phyloP scores from a whole-genome alignment of 805 yeast genomes.

The Spathaspora boniae region DNA sequence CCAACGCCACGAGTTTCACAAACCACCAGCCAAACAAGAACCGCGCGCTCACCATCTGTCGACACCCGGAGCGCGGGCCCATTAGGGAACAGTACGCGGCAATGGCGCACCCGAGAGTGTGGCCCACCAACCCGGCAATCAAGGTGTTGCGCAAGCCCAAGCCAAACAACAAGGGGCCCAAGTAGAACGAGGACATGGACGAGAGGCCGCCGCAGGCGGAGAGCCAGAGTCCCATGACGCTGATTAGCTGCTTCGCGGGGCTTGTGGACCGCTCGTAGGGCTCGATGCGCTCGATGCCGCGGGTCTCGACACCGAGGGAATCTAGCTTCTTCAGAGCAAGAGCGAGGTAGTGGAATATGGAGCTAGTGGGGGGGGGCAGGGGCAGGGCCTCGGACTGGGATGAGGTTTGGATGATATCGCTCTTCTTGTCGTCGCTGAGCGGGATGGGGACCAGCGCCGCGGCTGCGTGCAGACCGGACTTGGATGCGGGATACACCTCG shows the following conservation, averaged over 20 bases:
- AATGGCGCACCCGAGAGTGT: constrained; percentile 63
- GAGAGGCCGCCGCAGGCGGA: constrained; percentile 87
- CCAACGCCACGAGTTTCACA: constrained; percentile 69
- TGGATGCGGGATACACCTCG: too few species aligned
- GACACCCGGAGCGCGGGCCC: constrained; percentile 89
- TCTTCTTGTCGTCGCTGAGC: constrained; percentile 2
- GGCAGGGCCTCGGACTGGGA: neutral
- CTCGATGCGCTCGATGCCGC: constrained; percentile 74
- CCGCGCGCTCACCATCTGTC: constrained; percentile 84
- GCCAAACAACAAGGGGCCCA: constrained; percentile 70
- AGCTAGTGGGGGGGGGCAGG: neutral
- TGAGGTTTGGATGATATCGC: neutral
- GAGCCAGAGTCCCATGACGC: constrained; percentile 73
- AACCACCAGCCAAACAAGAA: constrained; percentile 84
- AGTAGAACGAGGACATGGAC: constrained; percentile 78
- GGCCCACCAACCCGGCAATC: constrained; percentile 60
- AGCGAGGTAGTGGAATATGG: constrained; percentile 10
- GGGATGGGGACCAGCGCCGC: too few species aligned
- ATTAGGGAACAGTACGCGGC: constrained; percentile 82
- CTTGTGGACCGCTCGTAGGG: constrained; percentile 60
- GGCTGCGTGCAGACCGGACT: too few species aligned
- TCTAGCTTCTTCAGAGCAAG: constrained; percentile 33
- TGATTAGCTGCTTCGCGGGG: constrained; percentile 25
- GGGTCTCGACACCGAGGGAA: constrained; percentile 60
- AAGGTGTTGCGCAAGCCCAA: constrained; percentile 65